Conservation (phyloP, 2,329 filamentous ascomycete genomes). For the Penicillium frequentans region DNA sequence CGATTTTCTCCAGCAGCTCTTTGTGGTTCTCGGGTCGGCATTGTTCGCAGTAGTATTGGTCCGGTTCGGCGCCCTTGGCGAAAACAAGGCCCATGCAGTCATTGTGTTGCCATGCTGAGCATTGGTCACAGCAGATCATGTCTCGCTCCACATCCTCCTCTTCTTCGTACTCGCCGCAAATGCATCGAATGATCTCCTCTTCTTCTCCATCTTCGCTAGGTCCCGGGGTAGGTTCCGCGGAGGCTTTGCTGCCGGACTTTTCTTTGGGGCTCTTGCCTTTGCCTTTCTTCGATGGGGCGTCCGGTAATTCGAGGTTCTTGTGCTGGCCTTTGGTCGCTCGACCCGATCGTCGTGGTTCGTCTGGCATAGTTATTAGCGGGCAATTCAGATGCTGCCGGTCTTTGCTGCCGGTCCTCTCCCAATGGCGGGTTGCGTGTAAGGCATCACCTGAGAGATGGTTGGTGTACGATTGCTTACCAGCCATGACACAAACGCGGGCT, state of each 20-base stretch:
- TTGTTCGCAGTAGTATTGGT: conserved; percentile 88
- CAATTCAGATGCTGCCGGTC: conserved; percentile 3
- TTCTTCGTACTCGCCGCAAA: conserved; percentile 84
- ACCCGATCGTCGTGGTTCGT: conserved; percentile 89
- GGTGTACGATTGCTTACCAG: conserved; percentile 58
- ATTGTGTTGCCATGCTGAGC: conserved; percentile 95
- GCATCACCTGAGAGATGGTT: conserved; percentile 10
- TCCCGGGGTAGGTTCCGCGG: conserved; percentile 46
- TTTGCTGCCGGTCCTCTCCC: background rate
- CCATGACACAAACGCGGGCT: conserved; percentile 49
- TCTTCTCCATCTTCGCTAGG: conserved; percentile 61
- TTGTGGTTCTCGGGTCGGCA: conserved; percentile 83
- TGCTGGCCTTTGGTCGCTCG: conserved; percentile 97
- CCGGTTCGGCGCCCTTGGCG: conserved; percentile 71
- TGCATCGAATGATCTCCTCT: conserved; percentile 82
- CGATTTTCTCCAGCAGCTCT: conserved; percentile 74
- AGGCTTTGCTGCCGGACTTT: conserved; percentile 46
- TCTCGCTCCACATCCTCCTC: conserved; percentile 83
- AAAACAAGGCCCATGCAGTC: conserved; percentile 88
- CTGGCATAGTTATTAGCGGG: conserved; percentile 46
- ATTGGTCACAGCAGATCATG: conserved; percentile 95
- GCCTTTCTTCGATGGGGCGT: conserved; percentile 51
- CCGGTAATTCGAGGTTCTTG: conserved; percentile 77
- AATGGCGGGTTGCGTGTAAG: conserved; percentile 1
- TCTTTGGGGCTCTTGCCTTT: conserved; percentile 49